Percentiles rank a stretch among this genome's conserved stretches.
These are phyloP conservation scores for Lagerstroemia speciosa DNA, from an alignment of 345 rosid genomes.

Conservation along the genomic window DNA sequence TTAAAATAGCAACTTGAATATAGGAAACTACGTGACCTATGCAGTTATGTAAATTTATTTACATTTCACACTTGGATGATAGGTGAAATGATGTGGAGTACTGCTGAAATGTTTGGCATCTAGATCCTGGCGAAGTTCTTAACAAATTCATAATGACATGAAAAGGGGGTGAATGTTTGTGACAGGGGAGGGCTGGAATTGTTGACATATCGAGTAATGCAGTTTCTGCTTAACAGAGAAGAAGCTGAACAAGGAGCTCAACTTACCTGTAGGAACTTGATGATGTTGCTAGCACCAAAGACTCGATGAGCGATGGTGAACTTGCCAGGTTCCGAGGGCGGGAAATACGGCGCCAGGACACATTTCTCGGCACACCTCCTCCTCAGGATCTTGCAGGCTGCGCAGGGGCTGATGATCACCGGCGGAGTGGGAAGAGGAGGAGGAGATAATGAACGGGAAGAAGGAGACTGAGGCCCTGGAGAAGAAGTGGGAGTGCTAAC, in stretches of 20 bases:
- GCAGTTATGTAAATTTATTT: neutral
- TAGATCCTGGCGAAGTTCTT: neutral
- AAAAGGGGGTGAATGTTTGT: neutral
- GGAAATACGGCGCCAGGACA: conserved; percentile 16
- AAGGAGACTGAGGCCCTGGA: neutral
- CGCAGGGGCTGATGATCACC: conserved; percentile 9
- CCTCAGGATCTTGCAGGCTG: conserved; percentile 12
- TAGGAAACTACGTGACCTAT: neutral
- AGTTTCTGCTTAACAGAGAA: neutral
- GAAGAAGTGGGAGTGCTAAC: conserved; percentile 3
- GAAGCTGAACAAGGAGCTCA: neutral
- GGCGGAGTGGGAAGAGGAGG: neutral
- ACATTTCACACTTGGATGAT: neutral
- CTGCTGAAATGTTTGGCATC: neutral
- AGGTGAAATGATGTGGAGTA: neutral
- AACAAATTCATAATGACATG: neutral
- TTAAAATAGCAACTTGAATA: neutral
- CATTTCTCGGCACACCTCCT: conserved; percentile 11
- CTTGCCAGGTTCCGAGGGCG: conserved; percentile 15
- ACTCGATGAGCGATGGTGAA: conserved; percentile 15
- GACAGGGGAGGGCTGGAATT: neutral
- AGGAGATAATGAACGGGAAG: conserved; percentile 3
- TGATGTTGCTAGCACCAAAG: conserved; percentile 17
- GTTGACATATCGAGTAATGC: neutral
- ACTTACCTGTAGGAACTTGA: conserved; percentile 16